phyloP scores from a whole-genome alignment of 2,329 filamentous ascomycete genomes.

The Lecanicillium sp. region DNA sequence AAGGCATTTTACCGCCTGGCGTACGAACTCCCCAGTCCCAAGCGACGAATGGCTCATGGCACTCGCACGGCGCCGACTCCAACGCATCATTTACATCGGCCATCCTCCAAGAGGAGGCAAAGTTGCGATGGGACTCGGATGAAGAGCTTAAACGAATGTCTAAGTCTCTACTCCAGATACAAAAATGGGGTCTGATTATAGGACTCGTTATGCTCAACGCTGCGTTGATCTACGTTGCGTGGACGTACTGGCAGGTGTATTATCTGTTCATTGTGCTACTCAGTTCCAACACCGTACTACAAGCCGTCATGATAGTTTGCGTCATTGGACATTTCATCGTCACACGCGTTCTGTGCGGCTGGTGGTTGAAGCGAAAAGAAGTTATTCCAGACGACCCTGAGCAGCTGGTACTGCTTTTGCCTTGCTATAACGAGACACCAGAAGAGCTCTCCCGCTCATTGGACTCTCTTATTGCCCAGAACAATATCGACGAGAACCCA shows the following conservation, averaged over 20 bases:
- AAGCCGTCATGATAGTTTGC: conserved; percentile 32
- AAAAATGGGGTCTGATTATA: conserved; percentile 30
- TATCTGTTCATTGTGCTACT: conserved; percentile 36
- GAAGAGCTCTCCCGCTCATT: conserved; percentile 35
- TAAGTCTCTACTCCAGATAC: conserved; percentile 25
- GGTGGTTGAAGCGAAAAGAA: conserved; percentile 21
- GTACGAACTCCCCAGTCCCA: conserved; percentile 22
- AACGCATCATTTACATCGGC: conserved; percentile 27
- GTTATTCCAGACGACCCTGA: conserved; percentile 29
- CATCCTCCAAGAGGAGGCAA: conserved; percentile 28
- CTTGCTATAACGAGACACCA: conserved; percentile 40
- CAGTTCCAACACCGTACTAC: conserved; percentile 35
- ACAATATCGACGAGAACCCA: conserved; percentile 31
- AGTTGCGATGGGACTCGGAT: conserved; percentile 30
- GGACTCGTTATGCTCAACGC: conserved; percentile 26
- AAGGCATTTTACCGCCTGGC: conserved; percentile 21
- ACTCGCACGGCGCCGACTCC: conserved; percentile 23
- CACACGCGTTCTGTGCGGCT: conserved; percentile 22
- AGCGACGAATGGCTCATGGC: conserved; percentile 22
- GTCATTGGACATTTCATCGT: conserved; percentile 23
- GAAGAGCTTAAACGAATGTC: conserved; percentile 30
- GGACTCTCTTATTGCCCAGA: conserved; percentile 35
- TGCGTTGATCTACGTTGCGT: conserved; percentile 26
- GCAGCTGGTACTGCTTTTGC: conserved; percentile 35
- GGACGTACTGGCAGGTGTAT: conserved; percentile 29